Conservation (phyloP, 495 filamentous ascomycete genomes). For the Thermothielavioides terrestris region DNA sequence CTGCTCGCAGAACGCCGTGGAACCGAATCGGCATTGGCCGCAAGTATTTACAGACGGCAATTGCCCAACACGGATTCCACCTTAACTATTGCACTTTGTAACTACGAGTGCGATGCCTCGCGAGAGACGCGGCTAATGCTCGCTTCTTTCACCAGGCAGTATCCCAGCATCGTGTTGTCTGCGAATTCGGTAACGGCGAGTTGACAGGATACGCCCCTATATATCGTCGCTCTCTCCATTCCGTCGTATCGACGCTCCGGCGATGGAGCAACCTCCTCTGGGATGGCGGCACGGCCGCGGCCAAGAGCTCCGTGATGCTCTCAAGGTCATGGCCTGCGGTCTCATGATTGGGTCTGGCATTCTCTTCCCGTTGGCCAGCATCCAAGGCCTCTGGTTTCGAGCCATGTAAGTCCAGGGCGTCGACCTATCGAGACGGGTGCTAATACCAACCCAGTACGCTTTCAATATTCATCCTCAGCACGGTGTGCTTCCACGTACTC, state of each 20-base stretch:
- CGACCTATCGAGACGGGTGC: background rate
- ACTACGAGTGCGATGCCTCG: too few species aligned
- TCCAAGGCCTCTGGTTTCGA: slow-evolving; percentile 18
- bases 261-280: slow-evolving; percentile 4
- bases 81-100: too few species aligned
- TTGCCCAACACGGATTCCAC: too few species aligned
- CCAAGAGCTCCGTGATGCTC: background rate
- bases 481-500: slow-evolving; percentile 13
- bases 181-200: background rate
- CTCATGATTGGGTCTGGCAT: slow-evolving; percentile 30
- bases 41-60: too few species aligned
- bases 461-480: slow-evolving; percentile 18
- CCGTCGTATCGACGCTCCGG: background rate
- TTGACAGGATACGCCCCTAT: too few species aligned
- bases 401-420: slow-evolving; percentile 22
- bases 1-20: too few species aligned
- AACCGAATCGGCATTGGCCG: too few species aligned
- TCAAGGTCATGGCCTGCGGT: slow-evolving; percentile 24
- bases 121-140: too few species aligned
- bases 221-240: background rate
- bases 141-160: background rate
- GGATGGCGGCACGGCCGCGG: background rate
- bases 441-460: slow-evolving; percentile 19
- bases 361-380: slow-evolving; percentile 20
- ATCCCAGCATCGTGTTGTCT: background rate